Percentiles rank a stretch among this genome's conserved stretches.
Evolutionary conservation across 2,329 filamentous ascomycete genomes (phyloP).

Genomic region (Pseudogymnoascus sp.): DNA sequence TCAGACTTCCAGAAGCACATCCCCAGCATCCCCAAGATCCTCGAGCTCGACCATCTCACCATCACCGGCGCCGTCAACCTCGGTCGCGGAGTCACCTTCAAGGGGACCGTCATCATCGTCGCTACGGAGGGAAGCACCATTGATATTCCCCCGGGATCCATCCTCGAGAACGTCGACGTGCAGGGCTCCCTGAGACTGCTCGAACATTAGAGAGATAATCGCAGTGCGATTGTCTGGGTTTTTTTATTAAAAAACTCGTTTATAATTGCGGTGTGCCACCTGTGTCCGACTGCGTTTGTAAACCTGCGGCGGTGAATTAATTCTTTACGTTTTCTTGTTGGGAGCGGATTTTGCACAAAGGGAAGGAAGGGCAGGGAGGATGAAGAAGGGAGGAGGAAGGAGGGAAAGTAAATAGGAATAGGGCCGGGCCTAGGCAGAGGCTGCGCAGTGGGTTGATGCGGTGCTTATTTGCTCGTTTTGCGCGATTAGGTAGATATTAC

Average conservation of each 20-base stretch:
- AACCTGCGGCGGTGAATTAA: background rate
- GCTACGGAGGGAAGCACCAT: conserved; percentile 97
- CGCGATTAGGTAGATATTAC: conserved; percentile 7
- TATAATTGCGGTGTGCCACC: background rate
- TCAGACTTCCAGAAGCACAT: conserved; percentile 91
- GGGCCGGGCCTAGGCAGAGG: background rate
- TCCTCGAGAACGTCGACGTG: conserved; percentile 97
- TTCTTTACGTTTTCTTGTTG: background rate
- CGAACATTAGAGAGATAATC: conserved; percentile 48
- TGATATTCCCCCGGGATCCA: conserved; percentile 91
- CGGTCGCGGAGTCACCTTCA: conserved; percentile 88
- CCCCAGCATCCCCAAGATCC: conserved; percentile 80
- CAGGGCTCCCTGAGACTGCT: conserved; percentile 83
- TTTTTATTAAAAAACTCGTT: background rate
- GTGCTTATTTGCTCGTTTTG: background rate
- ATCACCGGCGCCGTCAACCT: conserved; percentile 97
- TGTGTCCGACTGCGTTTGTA: background rate
- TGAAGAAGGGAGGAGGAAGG: background rate
- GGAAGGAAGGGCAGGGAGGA: background rate
- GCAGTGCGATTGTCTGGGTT: background rate
- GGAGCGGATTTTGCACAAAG: conserved; percentile 1
- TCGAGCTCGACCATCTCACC: conserved; percentile 90
- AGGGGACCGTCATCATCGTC: conserved; percentile 98
- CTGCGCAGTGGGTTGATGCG: background rate
- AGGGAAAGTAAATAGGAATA: background rate